Percentiles rank a stretch among this genome's conserved stretches.
These are phyloP conservation scores for Verticillium albo-atrum DNA, from an alignment of 2,329 filamentous ascomycete species.

Conservation along the genomic window DNA sequence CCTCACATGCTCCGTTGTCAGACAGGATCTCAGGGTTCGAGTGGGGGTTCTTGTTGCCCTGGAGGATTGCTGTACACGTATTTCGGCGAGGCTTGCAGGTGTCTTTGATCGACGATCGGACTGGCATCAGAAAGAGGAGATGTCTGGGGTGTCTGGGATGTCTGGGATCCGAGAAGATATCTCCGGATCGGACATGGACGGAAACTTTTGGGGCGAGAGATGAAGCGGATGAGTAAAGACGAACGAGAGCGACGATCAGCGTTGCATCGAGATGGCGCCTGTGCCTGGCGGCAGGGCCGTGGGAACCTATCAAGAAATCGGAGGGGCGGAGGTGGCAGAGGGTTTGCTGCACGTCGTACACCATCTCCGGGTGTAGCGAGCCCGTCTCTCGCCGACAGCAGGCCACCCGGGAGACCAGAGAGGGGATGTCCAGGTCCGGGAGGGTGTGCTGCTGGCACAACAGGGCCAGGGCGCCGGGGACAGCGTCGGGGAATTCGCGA, in stretches of 20 bases:
- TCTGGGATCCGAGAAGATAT: background rate
- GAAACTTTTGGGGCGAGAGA: background rate
- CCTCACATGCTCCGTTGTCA: background rate
- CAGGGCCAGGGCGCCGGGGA: background rate
- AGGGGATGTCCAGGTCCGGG: background rate
- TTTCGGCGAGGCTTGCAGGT: background rate
- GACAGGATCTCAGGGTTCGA: background rate
- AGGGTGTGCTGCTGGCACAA: background rate
- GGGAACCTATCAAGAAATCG: background rate
- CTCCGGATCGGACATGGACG: background rate
- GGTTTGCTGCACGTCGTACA: background rate
- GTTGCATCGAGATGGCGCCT: background rate
- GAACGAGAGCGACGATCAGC: background rate
- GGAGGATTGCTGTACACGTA: background rate
- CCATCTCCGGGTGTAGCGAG: background rate
- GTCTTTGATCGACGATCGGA: background rate
- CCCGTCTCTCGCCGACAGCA: background rate
- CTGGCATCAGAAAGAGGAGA: background rate
- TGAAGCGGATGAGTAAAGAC: background rate
- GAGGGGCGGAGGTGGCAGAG: background rate
- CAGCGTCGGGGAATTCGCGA: background rate
- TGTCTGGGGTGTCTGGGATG: too few species aligned
- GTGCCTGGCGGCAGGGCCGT: background rate
- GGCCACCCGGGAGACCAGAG: background rate
- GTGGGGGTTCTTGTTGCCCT: background rate